Evolutionary conservation across 2,329 filamentous ascomycete species (phyloP).

Genomic region (Colletotrichum truncatum): DNA sequence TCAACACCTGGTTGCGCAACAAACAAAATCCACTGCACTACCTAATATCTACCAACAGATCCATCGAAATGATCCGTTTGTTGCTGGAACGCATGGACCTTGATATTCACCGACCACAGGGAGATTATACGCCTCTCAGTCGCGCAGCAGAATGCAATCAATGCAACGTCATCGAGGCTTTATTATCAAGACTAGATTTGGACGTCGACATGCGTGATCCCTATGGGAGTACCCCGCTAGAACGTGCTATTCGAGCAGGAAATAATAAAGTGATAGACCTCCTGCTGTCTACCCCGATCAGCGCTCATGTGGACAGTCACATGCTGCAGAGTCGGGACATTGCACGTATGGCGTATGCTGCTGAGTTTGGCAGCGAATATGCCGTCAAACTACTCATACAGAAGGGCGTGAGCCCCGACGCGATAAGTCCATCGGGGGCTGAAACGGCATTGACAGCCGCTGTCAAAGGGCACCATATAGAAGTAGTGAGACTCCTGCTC

Average conservation of each 20-base stretch:
- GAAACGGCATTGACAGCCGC: too few relatives aligned
- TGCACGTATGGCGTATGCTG: too few relatives aligned
- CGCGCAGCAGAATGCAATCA: not conserved
- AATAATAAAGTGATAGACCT: too few relatives aligned
- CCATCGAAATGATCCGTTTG: not conserved
- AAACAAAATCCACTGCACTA: not conserved
- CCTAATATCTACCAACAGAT: not conserved
- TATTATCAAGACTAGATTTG: not conserved
- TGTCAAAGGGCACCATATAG: too few relatives aligned
- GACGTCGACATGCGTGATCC: not conserved
- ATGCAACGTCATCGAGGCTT: not conserved
- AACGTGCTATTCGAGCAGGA: not conserved
- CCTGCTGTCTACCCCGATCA: too few relatives aligned
- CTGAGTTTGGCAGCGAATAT: too few relatives aligned
- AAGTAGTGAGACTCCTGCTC: too few relatives aligned
- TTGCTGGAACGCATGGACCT: not conserved
- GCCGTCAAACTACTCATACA: too few relatives aligned
- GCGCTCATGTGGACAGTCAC: too few relatives aligned
- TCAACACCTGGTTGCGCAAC: not conserved
- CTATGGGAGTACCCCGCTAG: not conserved
- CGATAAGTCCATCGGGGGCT: too few relatives aligned
- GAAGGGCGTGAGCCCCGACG: too few relatives aligned
- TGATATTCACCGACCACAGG: not conserved
- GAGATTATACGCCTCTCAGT: not conserved
- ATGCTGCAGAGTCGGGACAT: too few relatives aligned